Evolutionary conservation across 768 basidiomycete species (phyloP).

Genomic region (Tremella fuciformis): DNA sequence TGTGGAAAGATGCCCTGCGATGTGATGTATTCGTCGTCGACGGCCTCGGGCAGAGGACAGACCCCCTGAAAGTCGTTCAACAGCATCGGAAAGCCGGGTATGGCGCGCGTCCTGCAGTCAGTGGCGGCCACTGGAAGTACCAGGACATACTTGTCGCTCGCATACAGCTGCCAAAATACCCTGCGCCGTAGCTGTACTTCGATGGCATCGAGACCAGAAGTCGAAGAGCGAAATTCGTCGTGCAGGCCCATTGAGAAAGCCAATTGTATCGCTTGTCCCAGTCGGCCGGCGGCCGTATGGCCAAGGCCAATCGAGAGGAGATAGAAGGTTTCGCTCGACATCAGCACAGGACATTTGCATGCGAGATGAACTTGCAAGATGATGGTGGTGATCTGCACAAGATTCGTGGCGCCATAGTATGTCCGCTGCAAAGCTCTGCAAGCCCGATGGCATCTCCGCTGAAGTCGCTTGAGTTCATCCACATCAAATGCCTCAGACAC

Average conservation of each 20-base stretch:
- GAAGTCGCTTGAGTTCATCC: slow-evolving; percentile 39
- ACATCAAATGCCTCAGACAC: slow-evolving; percentile 41
- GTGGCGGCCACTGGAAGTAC: not conserved
- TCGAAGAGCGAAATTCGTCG: slow-evolving; percentile 31
- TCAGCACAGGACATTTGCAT: not conserved
- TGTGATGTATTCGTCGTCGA: slow-evolving; percentile 45
- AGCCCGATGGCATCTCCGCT: slow-evolving; percentile 39
- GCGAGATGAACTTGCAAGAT: slow-evolving; percentile 33
- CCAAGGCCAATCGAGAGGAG: slow-evolving; percentile 42
- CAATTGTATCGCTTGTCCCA: slow-evolving; percentile 42
- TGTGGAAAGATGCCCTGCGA: slow-evolving; percentile 45
- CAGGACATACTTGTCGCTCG: slow-evolving; percentile 37
- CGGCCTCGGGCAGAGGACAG: slow-evolving; percentile 35
- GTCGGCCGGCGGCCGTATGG: slow-evolving; percentile 38
- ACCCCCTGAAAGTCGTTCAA: slow-evolving; percentile 48
- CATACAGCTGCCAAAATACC: slow-evolving; percentile 48
- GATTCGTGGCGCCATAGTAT: slow-evolving; percentile 40
- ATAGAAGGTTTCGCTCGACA: slow-evolving; percentile 40
- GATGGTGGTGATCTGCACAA: slow-evolving; percentile 43
- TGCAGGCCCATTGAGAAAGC: slow-evolving; percentile 46
- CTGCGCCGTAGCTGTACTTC: slow-evolving; percentile 40
- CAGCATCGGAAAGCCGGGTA: slow-evolving; percentile 40
- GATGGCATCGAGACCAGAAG: slow-evolving; percentile 35
- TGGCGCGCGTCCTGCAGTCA: slow-evolving; percentile 35
- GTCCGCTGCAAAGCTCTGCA: slow-evolving; percentile 38